Conservation (phyloP, 495 filamentous ascomycete genomes). For the Clavariopsis aquatica region DNA sequence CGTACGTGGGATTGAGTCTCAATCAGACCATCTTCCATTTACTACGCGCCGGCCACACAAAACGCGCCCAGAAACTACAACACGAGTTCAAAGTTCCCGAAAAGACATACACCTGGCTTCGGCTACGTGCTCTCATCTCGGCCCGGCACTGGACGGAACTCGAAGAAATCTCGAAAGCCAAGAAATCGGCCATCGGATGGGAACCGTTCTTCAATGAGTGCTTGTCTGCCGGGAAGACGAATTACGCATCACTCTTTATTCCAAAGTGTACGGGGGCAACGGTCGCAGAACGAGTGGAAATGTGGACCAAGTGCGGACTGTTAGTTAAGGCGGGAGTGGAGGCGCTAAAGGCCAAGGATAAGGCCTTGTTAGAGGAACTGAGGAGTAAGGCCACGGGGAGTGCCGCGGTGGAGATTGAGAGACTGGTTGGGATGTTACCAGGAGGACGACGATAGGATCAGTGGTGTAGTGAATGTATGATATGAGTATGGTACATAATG, state of each 20-base stretch:
- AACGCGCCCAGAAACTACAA: conserved; percentile 80
- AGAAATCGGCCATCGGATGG: conserved; percentile 95
- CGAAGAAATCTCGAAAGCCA: conserved; percentile 71
- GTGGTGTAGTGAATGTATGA: neutral
- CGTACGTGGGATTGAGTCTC: conserved; percentile 75
- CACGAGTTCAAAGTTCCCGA: conserved; percentile 91
- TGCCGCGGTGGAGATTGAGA: conserved; percentile 59
- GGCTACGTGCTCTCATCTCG: conserved; percentile 82
- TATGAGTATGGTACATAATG: neutral
- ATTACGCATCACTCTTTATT: conserved; percentile 79
- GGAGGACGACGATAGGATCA: neutral
- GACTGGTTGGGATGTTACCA: conserved; percentile 53
- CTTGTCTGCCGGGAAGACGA: conserved; percentile 84
- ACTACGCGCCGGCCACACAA: conserved; percentile 70
- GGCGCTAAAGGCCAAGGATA: conserved; percentile 78
- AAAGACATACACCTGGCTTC: conserved; percentile 86
- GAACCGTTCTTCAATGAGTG: conserved; percentile 94
- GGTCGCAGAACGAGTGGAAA: conserved; percentile 71
- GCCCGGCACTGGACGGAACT: conserved; percentile 89
- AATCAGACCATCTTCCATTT: conserved; percentile 90
- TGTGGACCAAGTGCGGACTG: conserved; percentile 97
- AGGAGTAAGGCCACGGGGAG: conserved; percentile 58
- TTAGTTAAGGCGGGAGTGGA: conserved; percentile 89
- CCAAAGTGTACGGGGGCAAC: conserved; percentile 75
- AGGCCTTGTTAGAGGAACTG: conserved; percentile 63